These are phyloP conservation scores for Cladosporium velox DNA, from an alignment of 2,329 filamentous ascomycete genomes.

Conservation along the genomic window DNA sequence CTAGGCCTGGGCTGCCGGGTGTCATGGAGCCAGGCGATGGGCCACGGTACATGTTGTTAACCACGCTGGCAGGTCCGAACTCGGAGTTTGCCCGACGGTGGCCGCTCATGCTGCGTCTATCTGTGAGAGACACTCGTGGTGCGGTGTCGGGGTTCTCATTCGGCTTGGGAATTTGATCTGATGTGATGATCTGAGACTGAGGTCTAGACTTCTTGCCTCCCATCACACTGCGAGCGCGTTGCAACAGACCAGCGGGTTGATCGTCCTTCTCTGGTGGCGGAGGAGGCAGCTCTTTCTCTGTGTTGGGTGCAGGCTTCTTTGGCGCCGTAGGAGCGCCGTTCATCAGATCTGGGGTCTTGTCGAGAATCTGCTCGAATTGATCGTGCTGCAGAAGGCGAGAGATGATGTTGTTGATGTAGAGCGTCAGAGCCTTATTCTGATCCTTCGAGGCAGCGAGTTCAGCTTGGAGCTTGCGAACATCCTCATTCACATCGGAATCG, in stretches of 20 bases:
- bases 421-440: slow-evolving; percentile 92
- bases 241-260: slow-evolving; percentile 49
- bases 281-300: slow-evolving; percentile 79
- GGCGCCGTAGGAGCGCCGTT: slow-evolving; percentile 9
- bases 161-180: slow-evolving; percentile 27
- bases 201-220: slow-evolving; percentile 42
- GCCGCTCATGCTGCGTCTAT: slow-evolving; percentile 49
- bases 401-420: slow-evolving; percentile 99
- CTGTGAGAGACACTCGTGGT: slow-evolving; percentile 71
- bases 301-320: slow-evolving; percentile 43
- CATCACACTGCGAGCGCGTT: slow-evolving; percentile 62
- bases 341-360: slow-evolving; percentile 65
- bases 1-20: slow-evolving; percentile 52
- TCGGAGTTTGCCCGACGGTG: slow-evolving; percentile 51
- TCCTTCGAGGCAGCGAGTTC: slow-evolving; percentile 82
- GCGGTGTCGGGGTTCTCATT: slow-evolving; percentile 69
- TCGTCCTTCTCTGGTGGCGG: slow-evolving; percentile 54
- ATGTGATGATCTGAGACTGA: slow-evolving; percentile 37
- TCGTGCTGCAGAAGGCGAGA: slow-evolving; percentile 91
- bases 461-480: slow-evolving; percentile 66
- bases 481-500: slow-evolving; percentile 63
- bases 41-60: slow-evolving; percentile 88
- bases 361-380: slow-evolving; percentile 90
- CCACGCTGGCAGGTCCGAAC: slow-evolving; percentile 61
- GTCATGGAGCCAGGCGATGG: slow-evolving; percentile 39